A percentile compares a stretch with the other conserved stretches of the same genome.
These are phyloP conservation scores for Candida ponderosae DNA, from an alignment of 805 yeast species.

Conservation along the genomic window DNA sequence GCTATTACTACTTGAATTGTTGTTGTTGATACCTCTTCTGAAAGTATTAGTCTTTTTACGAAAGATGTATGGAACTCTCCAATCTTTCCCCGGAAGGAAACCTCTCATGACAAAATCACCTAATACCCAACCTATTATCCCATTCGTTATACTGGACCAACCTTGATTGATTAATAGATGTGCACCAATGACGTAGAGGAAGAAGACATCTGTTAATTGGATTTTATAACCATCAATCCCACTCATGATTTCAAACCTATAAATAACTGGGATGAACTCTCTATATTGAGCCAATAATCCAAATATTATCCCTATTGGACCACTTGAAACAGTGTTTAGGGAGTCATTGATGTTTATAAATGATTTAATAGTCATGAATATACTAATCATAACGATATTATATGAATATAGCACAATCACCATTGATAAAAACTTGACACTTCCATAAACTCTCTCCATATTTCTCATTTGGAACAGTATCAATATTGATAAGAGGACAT, in stretches of 20 bases:
- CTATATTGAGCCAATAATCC: slow-evolving; percentile 27
- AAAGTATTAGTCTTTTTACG: slow-evolving; percentile 4
- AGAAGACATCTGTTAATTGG: slow-evolving; percentile 24
- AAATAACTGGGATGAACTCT: slow-evolving; percentile 30
- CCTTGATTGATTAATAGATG: slow-evolving; percentile 26
- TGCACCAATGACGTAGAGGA: slow-evolving; percentile 22
- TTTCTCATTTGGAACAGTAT: slow-evolving; percentile 29
- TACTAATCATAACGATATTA: slow-evolving; percentile 5
- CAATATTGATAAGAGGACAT: slow-evolving; percentile 26
- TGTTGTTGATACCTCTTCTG: not conserved
- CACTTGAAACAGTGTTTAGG: slow-evolving; percentile 14
- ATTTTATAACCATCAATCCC: slow-evolving; percentile 7
- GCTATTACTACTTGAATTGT: slow-evolving; percentile 5
- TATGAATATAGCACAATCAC: slow-evolving; percentile 10
- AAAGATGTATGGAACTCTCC: slow-evolving; percentile 27
- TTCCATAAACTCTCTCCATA: slow-evolving; percentile 29
- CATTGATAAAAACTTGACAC: slow-evolving; percentile 24
- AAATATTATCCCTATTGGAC: slow-evolving; percentile 27
- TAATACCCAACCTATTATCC: slow-evolving; percentile 27
- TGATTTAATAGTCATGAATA: slow-evolving; percentile 10
- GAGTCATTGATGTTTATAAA: slow-evolving; percentile 10
- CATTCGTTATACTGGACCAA: slow-evolving; percentile 19
- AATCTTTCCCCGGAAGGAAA: slow-evolving; percentile 28
- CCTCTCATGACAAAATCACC: slow-evolving; percentile 27
- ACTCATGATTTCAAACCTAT: slow-evolving; percentile 25